Conservation (phyloP, 768 basidiomycete genomes). For the Terana coerulea region DNA sequence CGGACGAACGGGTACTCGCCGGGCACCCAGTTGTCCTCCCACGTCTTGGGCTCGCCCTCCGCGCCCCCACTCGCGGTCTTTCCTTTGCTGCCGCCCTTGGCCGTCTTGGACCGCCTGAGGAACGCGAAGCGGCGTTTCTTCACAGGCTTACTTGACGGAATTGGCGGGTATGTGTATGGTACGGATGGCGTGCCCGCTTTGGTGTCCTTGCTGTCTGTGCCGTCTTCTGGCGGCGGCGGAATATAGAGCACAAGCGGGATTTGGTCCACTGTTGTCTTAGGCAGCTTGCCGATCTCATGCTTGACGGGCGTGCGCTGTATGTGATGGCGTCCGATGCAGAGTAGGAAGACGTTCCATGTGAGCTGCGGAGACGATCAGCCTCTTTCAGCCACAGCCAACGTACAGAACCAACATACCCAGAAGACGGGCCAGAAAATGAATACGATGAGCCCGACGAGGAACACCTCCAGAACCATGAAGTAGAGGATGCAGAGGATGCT, state of each 20-base stretch:
- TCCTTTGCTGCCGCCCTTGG: constrained; percentile 22
- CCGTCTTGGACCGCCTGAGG: constrained; percentile 26
- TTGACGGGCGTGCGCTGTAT: constrained; percentile 72
- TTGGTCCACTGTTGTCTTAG: constrained; percentile 66
- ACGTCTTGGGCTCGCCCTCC: constrained; percentile 40
- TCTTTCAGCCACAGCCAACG: not conserved
- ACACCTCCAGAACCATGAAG: constrained; percentile 65
- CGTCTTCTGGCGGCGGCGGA: constrained; percentile 63
- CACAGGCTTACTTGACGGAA: constrained; percentile 22
- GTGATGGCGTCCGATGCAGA: constrained; percentile 79
- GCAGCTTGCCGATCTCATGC: constrained; percentile 73
- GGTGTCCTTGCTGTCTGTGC: constrained; percentile 10
- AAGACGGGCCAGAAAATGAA: constrained; percentile 77
- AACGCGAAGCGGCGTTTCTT: constrained; percentile 53
- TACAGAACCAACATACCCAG: constrained; percentile 50
- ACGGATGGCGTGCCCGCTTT: constrained; percentile 37
- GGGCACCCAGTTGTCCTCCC: constrained; percentile 79
- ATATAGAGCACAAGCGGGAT: constrained; percentile 87
- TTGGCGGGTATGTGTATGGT: constrained; percentile 64
- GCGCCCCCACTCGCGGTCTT: constrained; percentile 14
- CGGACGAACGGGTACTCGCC: constrained; percentile 78
- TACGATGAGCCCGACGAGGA: constrained; percentile 71
- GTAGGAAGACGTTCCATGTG: constrained; percentile 72
- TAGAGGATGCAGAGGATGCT: constrained; percentile 79
- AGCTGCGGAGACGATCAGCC: constrained; percentile 38